Base-by-base conservation (phyloP, 1,284 basidiomycete species). In the Marasmius oreades region DNA sequence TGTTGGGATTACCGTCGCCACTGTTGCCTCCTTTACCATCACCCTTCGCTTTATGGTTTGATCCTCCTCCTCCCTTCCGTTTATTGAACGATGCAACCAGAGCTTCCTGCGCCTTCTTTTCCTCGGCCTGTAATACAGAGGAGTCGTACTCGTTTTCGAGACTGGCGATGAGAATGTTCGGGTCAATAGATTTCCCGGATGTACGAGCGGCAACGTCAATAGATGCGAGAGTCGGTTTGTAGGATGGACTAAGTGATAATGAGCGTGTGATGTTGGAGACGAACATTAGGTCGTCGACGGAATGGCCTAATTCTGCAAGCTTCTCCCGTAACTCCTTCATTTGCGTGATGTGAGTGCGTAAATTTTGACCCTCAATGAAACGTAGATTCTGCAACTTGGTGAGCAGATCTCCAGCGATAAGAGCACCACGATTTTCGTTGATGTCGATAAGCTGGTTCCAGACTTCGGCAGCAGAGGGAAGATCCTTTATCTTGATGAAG, bases 261-360 rank as follows among this genome's bases (percentile, higher is more conserved):
- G 37, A 43, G 18, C 45, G 36, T 14, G 34, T 26, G 28, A 55
- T 55, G 28, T 51, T 51, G 36, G 47, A 42, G 16, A 55, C 34
- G 36, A 42, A 55, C 4, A 46, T 48, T 18, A 36, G 44, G 2
- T 55, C 37, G 24, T 33, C 12, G 7, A 55, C n/a, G 16, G 2
- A 18, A 26, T 50, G 24, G 11, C 31, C 53, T 31, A 48, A 26
- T 12, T 43, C 31, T 28, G 53, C 45, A 3, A 55, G 53, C 8
- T 42, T 46, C 6, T 55, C 46, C 18, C 44, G 42, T 34, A 46
- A 42, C 31, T 36, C 20, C 39, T 55, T 46, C 16, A 55, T 46
- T n/a, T 47, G 22, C 16, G 45, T 39, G 16, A 55, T 26, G 11
- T 46, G 28, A 31, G 45, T 34, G 26, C 46, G 22, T 12, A 55